Percentiles rank a stretch among this genome's conserved stretches.
phyloP scores from a whole-genome alignment of 140 eudicot genomes.

The Erigeron philadelphicus region DNA sequence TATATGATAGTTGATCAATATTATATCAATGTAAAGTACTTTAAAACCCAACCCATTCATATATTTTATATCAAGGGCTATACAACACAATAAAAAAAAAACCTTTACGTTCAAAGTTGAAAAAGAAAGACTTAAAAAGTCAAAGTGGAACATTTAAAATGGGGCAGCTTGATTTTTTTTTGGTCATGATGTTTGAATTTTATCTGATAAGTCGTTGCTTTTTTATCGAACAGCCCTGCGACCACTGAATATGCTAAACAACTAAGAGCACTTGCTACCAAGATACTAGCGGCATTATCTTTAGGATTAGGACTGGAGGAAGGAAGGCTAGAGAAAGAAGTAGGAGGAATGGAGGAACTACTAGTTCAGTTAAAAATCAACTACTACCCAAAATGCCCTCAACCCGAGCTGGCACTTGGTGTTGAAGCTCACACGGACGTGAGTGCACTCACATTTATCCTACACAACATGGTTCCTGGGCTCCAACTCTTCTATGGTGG shows the following conservation, averaged over 20 bases:
- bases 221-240: slow-evolving; percentile 48
- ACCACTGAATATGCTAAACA: slow-evolving; percentile 65
- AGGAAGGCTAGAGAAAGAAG: slow-evolving; percentile 69
- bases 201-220: slow-evolving; percentile 1
- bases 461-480: slow-evolving; percentile 97
- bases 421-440: slow-evolving; percentile 96
- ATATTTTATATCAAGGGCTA: too few relatives aligned
- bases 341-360: slow-evolving; percentile 78
- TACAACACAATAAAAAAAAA: too few relatives aligned
- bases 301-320: slow-evolving; percentile 65
- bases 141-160: too few relatives aligned
- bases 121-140: too few relatives aligned
- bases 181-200: background rate
- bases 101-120: too few relatives aligned
- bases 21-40: too few relatives aligned
- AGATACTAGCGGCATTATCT: slow-evolving; percentile 60
- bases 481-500: slow-evolving; percentile 66
- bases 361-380: slow-evolving; percentile 74
- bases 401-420: slow-evolving; percentile 93
- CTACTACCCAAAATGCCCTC: slow-evolving; percentile 94
- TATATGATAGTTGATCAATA: too few relatives aligned
- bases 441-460: slow-evolving; percentile 85
- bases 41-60: too few relatives aligned
- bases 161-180: too few relatives aligned
- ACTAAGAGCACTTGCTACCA: slow-evolving; percentile 57